phyloP scores from a whole-genome alignment of 2,329 filamentous ascomycete genomes.

The Coniosporium tulheliwenetii region DNA sequence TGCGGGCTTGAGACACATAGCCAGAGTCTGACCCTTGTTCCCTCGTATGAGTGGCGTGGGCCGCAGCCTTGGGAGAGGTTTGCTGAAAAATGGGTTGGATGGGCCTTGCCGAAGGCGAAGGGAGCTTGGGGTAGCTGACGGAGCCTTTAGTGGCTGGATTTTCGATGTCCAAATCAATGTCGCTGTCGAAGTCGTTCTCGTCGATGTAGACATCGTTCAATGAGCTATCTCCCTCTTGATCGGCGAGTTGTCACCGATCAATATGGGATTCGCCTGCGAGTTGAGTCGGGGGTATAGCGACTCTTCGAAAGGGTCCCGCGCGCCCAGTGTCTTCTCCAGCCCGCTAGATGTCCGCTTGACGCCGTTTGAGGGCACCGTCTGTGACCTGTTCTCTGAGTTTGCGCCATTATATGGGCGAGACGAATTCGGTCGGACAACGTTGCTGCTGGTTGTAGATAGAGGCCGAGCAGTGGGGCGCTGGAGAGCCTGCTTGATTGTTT shows the following conservation, averaged over 20 bases:
- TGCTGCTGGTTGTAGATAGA: constrained; percentile 13
- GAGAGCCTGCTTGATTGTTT: constrained; percentile 21
- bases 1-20: constrained; percentile 8
- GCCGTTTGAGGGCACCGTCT: constrained; percentile 10
- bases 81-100: constrained; percentile 10
- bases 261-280: constrained; percentile 12
- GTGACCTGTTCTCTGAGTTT: constrained; percentile 6
- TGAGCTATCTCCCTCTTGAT: constrained; percentile 10
- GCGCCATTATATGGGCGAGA: constrained; percentile 11
- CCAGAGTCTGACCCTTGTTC: constrained; percentile 10
- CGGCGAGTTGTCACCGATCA: constrained; percentile 24
- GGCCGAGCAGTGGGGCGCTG: constrained; percentile 19
- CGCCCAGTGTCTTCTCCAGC: constrained; percentile 25
- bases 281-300: constrained; percentile 8
- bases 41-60: constrained; percentile 19
- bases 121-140: constrained; percentile 25
- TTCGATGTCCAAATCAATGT: constrained; percentile 58
- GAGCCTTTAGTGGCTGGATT: constrained; percentile 35
- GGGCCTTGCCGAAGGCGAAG: constrained; percentile 7
- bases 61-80: constrained; percentile 11
- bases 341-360: constrained; percentile 31
- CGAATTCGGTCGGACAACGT: constrained; percentile 15
- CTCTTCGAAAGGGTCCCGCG: constrained; percentile 21
- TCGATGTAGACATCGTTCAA: constrained; percentile 42
- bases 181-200: constrained; percentile 78